phyloP scores from a whole-genome alignment of 2,329 filamentous ascomycete genomes.

The Ophiostoma novo-ulmi region DNA sequence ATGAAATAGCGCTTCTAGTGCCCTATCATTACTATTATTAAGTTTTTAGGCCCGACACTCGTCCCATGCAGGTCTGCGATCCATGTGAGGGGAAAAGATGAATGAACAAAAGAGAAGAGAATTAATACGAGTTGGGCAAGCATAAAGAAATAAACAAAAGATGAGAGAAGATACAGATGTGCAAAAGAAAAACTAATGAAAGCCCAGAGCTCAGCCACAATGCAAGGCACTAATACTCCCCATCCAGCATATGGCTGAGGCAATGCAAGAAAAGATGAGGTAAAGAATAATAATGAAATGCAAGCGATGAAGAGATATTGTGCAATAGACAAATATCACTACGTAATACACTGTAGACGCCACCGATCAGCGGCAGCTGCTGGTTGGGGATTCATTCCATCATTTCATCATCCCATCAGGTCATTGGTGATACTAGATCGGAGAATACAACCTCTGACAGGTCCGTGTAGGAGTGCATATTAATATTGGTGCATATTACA shows the following conservation, averaged over 20 bases:
- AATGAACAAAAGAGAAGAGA: neutral
- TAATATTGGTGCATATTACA: neutral
- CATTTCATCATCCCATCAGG: neutral
- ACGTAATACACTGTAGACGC: neutral
- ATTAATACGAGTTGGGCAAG: neutral
- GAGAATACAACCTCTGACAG: neutral
- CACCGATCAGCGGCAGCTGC: neutral
- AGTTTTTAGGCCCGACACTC: conserved; percentile 9
- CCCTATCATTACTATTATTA: neutral
- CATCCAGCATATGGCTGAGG: neutral
- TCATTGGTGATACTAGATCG: neutral
- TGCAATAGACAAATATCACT: neutral
- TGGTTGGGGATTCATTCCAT: neutral
- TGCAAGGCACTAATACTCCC: neutral
- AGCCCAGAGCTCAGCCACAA: neutral
- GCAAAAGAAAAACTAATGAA: neutral
- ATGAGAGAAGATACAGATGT: no score
- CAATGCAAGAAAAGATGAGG: neutral
- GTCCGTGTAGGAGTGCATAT: neutral
- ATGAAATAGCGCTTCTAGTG: neutral
- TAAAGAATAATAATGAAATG: neutral
- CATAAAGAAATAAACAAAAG: neutral
- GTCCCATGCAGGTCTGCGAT: conserved; percentile 1
- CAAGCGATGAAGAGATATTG: neutral
- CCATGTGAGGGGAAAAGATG: neutral